These are phyloP conservation scores for Auriscalpium vulgare DNA, from an alignment of 768 basidiomycete genomes.

Conservation along the genomic window DNA sequence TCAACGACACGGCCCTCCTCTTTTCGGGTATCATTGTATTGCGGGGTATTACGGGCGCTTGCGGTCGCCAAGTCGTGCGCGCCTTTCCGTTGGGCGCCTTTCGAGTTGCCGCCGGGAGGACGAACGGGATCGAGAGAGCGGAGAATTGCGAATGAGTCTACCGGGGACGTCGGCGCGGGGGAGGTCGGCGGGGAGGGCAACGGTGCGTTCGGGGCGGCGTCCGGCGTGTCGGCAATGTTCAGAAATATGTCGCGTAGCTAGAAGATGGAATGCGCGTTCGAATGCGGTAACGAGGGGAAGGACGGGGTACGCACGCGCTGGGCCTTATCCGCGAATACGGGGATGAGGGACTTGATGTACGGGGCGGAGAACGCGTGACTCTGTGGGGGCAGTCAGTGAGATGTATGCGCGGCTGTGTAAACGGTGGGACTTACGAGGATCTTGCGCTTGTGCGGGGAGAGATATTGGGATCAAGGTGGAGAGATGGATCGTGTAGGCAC, in stretches of 20 bases:
- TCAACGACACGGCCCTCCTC: constrained; percentile 34
- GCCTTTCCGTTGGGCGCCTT: not conserved
- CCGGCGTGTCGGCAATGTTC: constrained; percentile 15
- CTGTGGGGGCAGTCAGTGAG: constrained; percentile 21
- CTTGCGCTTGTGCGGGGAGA: constrained; percentile 31
- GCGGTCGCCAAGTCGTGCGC: not conserved
- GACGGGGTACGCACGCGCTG: constrained; percentile 29
- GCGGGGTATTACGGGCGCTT: not conserved
- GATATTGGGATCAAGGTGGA: not conserved
- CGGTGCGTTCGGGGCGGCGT: constrained; percentile 2
- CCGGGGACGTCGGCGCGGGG: not conserved
- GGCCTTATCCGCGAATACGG: constrained; percentile 55
- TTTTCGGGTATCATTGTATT: not conserved
- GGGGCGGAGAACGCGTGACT: constrained; percentile 44
- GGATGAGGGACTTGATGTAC: constrained; percentile 41
- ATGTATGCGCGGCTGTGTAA: constrained; percentile 12
- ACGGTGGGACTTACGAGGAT: constrained; percentile 35
- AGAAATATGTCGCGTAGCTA: constrained; percentile 43
- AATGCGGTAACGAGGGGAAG: not conserved
- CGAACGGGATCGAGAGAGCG: constrained; percentile 9
- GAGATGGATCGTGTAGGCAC: constrained; percentile 5
- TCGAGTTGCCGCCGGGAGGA: not conserved
- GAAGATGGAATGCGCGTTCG: no score
- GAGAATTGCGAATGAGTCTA: constrained; percentile 1
- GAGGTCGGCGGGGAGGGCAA: not conserved